phyloP scores from a whole-genome alignment of 305 asterid genomes.

The Plantago lanceolata region DNA sequence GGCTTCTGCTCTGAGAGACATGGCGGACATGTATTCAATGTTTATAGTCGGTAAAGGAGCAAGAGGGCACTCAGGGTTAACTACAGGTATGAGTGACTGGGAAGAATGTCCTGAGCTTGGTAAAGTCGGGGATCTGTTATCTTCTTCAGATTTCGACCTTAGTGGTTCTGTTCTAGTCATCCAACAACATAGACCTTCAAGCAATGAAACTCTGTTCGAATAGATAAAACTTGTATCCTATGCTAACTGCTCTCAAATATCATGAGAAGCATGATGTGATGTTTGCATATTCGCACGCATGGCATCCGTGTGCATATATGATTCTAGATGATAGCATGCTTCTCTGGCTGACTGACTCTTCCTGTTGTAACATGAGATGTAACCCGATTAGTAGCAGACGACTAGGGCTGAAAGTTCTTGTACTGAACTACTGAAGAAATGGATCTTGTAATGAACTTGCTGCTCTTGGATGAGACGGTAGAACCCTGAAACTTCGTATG shows the following conservation, averaged over 20 bases:
- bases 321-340: background rate
- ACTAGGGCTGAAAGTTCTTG: conserved; percentile 1
- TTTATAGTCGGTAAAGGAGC: conserved; percentile 83
- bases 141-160: conserved; percentile 85
- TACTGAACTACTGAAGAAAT: background rate
- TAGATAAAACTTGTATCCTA: conserved; percentile 24
- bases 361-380: background rate
- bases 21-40: conserved; percentile 93
- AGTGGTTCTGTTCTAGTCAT: conserved; percentile 85
- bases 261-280: background rate
- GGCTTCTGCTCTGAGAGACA: conserved; percentile 70
- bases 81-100: conserved; percentile 94
- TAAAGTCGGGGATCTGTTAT: conserved; percentile 87
- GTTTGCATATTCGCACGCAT: background rate
- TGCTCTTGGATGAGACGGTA: background rate
- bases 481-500: conserved; percentile 1
- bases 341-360: background rate
- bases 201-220: conserved; percentile 34
- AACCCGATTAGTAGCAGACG: conserved; percentile 2
- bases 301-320: background rate
- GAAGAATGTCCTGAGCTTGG: conserved; percentile 99
- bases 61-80: conserved; percentile 54
- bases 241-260: background rate
- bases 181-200: conserved; percentile 68
- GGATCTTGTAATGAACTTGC: conserved; percentile 3